phyloP scores from a whole-genome alignment of 495 filamentous ascomycete genomes.

The Ramalina peruviana region DNA sequence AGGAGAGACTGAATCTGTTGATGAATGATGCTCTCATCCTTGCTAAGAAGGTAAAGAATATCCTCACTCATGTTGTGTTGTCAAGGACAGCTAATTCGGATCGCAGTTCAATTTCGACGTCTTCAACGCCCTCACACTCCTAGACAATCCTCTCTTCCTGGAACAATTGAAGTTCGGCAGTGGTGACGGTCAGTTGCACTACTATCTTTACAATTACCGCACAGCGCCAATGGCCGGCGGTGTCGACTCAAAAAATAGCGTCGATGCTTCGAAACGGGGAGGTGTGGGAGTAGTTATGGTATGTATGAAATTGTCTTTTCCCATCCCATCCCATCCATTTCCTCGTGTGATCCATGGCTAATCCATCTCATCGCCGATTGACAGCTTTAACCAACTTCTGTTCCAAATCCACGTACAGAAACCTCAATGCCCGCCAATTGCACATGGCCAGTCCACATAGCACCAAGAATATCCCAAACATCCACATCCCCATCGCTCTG shows the following conservation, averaged over 20 bases:
- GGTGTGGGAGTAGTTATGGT: conserved; percentile 85
- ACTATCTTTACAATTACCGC: conserved; percentile 94
- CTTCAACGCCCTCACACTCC: conserved; percentile 84
- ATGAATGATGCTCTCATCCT: conserved; percentile 77
- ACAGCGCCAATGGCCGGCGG: conserved; percentile 69
- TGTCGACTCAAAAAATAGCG: conserved; percentile 58
- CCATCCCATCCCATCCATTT: not conserved
- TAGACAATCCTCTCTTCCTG: conserved; percentile 89
- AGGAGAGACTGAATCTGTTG: conserved; percentile 57
- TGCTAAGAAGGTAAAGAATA: conserved; percentile 51
- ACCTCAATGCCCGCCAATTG: too few species aligned
- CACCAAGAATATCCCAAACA: too few species aligned
- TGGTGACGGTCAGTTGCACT: conserved; percentile 88
- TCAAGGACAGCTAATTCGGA: conserved; percentile 1
- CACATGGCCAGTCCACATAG: too few species aligned
- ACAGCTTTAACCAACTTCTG: too few species aligned
- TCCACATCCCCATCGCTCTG: too few species aligned
- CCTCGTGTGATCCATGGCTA: too few species aligned
- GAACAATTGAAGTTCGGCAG: conserved; percentile 84
- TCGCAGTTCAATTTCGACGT: conserved; percentile 70
- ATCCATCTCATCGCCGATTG: too few species aligned
- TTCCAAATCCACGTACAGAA: too few species aligned
- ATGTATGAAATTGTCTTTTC: conserved; percentile 18
- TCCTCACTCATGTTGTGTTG: not conserved
- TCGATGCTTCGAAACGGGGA: conserved; percentile 62